phyloP scores from a whole-genome alignment of 331 rosid species.

The Prunus yedoensis region DNA sequence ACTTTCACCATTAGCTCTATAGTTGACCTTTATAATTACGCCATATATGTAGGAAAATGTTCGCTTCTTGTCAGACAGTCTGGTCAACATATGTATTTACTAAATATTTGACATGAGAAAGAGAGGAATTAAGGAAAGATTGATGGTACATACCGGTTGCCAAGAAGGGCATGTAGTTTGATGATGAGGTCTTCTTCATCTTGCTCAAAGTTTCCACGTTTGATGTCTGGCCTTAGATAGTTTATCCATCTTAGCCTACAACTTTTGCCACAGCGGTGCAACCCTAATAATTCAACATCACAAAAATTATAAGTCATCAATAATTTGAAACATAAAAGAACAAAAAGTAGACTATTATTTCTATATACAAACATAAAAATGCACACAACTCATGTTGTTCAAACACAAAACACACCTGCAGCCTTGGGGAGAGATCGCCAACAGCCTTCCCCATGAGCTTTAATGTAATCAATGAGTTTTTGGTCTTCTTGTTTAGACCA shows the following conservation, averaged over 20 bases:
- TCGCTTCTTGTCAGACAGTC: background rate
- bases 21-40: background rate
- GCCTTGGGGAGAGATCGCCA: constrained; percentile 73
- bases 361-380: background rate
- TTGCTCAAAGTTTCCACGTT: constrained; percentile 64
- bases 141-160: constrained; percentile 51
- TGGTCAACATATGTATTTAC: background rate
- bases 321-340: background rate
- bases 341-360: background rate
- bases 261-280: constrained; percentile 76
- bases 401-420: constrained; percentile 45
- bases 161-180: constrained; percentile 78
- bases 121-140: background rate
- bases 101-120: background rate
- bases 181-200: constrained; percentile 81
- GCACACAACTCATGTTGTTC: background rate
- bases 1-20: background rate
- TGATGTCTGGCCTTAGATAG: constrained; percentile 63
- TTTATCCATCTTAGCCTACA: constrained; percentile 79
- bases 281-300: constrained; percentile 30
- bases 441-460: constrained; percentile 62
- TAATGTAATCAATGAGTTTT: constrained; percentile 57
- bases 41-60: background rate
- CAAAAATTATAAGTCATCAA: background rate
- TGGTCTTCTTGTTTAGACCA: constrained; percentile 78